phyloP scores from a whole-genome alignment of 116 monocot species.

The Zostera marina region DNA sequence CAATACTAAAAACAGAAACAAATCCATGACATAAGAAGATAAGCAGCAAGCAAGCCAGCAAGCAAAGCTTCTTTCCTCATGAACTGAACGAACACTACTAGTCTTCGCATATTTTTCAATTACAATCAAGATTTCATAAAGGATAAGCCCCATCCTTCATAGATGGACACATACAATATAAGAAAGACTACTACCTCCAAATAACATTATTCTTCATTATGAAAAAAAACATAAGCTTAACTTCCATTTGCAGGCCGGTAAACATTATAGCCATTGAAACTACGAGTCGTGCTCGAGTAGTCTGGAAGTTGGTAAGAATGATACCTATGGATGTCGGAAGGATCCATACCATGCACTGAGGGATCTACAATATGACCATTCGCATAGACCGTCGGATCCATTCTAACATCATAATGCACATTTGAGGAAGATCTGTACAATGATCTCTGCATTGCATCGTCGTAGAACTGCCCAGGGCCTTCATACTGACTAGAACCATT shows the following conservation, averaged over 20 bases:
- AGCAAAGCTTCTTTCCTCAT: too few species aligned
- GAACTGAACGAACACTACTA: too few species aligned
- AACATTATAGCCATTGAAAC: conserved; percentile 26
- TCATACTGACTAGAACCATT: conserved; percentile 17
- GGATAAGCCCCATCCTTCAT: too few species aligned
- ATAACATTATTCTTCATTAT: conserved; percentile 3
- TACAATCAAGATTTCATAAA: too few species aligned
- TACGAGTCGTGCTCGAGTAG: conserved; percentile 23
- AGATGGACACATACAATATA: too few species aligned
- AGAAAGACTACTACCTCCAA: neutral
- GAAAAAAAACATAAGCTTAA: conserved; percentile 6
- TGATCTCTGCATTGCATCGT: conserved; percentile 11
- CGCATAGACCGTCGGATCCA: conserved; percentile 23
- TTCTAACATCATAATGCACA: conserved; percentile 10
- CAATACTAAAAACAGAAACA: too few species aligned
- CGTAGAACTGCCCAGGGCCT: conserved; percentile 21
- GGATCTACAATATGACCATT: conserved; percentile 23
- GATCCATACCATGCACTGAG: conserved; percentile 15
- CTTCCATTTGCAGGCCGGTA: conserved; percentile 35
- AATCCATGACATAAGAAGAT: too few species aligned
- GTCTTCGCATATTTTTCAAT: too few species aligned
- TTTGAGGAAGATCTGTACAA: conserved; percentile 15
- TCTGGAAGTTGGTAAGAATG: conserved; percentile 22
- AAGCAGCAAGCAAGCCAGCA: too few species aligned
- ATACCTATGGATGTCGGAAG: conserved; percentile 19